Conservation (phyloP, 257 asterid species). For the Coffea canephora region DNA sequence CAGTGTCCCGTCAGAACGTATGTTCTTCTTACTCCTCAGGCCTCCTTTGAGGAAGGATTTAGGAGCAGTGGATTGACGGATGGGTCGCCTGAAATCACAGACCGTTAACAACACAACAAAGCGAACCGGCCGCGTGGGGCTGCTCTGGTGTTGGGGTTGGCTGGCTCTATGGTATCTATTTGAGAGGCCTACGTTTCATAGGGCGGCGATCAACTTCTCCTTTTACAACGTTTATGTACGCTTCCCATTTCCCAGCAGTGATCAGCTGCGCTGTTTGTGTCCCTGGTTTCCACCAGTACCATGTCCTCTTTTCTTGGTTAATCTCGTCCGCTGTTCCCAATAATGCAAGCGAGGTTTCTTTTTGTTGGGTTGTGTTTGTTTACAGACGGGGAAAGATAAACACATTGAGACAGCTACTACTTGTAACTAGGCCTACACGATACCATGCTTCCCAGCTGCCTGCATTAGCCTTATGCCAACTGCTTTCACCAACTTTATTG, state of each 20-base stretch:
- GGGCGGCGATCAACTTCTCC: conserved; percentile 34
- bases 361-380: not conserved
- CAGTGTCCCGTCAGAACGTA: too few species aligned
- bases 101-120: conserved; percentile 15
- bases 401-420: not conserved
- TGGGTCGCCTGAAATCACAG: conserved; percentile 3
- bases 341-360: not conserved
- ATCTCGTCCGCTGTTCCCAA: not conserved
- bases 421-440: not conserved
- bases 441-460: conserved; percentile 1
- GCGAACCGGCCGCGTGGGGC: conserved; percentile 1
- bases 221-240: conserved; percentile 18
- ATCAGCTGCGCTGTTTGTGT: not conserved
- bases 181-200: conserved; percentile 15
- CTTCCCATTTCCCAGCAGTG: conserved; percentile 15
- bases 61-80: too few species aligned
- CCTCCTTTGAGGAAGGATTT: too few species aligned
- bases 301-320: not conserved
- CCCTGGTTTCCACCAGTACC: not conserved
- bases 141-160: not conserved
- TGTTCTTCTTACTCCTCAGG: too few species aligned
- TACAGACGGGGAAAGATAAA: not conserved
- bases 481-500: conserved; percentile 1
- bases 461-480: not conserved
- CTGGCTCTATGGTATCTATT: not conserved